phyloP scores from a whole-genome alignment of 2,329 filamentous ascomycete genomes.

The Fusarium verrucosum region DNA sequence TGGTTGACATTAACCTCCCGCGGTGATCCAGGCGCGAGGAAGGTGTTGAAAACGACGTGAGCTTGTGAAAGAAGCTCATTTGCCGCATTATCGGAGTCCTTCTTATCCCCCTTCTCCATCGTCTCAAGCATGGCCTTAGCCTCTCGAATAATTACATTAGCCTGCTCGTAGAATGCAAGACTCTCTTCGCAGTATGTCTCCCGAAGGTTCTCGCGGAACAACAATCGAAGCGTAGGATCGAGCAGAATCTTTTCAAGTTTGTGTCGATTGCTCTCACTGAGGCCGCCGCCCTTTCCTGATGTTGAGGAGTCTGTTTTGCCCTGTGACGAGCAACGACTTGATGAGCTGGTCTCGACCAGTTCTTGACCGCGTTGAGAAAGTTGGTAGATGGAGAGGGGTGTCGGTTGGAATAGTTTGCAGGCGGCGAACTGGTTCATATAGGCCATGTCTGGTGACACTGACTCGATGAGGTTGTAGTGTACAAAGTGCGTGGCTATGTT shows the following conservation, averaged over 20 bases:
- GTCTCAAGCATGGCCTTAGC: conserved; percentile 69
- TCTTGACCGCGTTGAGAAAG: conserved; percentile 83
- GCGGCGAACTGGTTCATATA: conserved; percentile 70
- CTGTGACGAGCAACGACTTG: conserved; percentile 67
- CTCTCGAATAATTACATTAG: conserved; percentile 81
- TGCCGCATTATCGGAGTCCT: conserved; percentile 78
- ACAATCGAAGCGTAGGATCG: conserved; percentile 84
- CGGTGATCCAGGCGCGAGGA: conserved; percentile 92
- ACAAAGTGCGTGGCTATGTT: conserved; percentile 87
- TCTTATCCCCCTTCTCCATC: conserved; percentile 69
- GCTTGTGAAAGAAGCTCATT: conserved; percentile 95
- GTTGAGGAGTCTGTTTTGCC: conserved; percentile 61
- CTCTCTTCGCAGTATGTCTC: conserved; percentile 99
- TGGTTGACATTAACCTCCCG: conserved; percentile 99
- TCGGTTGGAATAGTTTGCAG: conserved; percentile 78
- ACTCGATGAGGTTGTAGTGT: conserved; percentile 82
- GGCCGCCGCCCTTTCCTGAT: conserved; percentile 61
- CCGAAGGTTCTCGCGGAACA: conserved; percentile 93
- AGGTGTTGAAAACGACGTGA: conserved; percentile 98
- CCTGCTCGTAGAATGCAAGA: conserved; percentile 92
- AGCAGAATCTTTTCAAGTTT: conserved; percentile 91
- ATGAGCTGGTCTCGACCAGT: conserved; percentile 62
- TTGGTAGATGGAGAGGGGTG: conserved; percentile 85
- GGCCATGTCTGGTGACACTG: conserved; percentile 73
- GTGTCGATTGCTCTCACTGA: conserved; percentile 91